Conservation (phyloP, 2,329 filamentous ascomycete species). For the Cladophialophora carrionii region DNA sequence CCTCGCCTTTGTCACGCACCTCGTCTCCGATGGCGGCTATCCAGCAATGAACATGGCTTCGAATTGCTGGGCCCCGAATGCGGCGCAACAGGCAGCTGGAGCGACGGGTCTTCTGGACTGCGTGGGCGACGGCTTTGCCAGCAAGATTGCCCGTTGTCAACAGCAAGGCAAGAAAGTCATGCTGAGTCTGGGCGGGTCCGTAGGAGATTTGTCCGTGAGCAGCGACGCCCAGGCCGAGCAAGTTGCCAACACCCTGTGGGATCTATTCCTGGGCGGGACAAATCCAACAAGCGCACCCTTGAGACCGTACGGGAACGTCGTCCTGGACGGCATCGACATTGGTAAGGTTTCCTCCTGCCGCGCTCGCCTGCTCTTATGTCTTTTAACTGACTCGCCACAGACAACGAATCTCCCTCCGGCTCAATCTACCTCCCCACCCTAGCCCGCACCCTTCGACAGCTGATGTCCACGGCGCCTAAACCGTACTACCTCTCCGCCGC, state of each 20-base stretch:
- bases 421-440: conserved; percentile 19
- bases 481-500: conserved; percentile 58
- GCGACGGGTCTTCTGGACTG: conserved; percentile 38
- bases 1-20: conserved; percentile 40
- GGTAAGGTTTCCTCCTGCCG: conserved; percentile 44
- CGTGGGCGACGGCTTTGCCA: conserved; percentile 35
- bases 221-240: conserved; percentile 47
- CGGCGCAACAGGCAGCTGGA: conserved; percentile 33
- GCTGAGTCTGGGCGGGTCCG: conserved; percentile 54
- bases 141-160: conserved; percentile 43
- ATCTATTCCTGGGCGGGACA: conserved; percentile 53
- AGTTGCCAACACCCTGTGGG: conserved; percentile 57
- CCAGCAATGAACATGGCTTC: conserved; percentile 39
- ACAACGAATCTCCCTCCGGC: conserved; percentile 32
- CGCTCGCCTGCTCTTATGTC: conserved; percentile 36
- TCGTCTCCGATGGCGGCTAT: conserved; percentile 33
- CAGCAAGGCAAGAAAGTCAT: conserved; percentile 50
- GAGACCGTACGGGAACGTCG: conserved; percentile 53
- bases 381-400: conserved; percentile 11
- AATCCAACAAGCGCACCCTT: conserved; percentile 45
- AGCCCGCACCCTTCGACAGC: conserved; percentile 25
- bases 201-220: conserved; percentile 49
- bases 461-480: conserved; percentile 28
- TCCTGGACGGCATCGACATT: conserved; percentile 59
- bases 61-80: conserved; percentile 37